These are phyloP conservation scores for Neostapfia colusana DNA, from an alignment of 176 grass and related monocot genomes.

Conservation along the genomic window DNA sequence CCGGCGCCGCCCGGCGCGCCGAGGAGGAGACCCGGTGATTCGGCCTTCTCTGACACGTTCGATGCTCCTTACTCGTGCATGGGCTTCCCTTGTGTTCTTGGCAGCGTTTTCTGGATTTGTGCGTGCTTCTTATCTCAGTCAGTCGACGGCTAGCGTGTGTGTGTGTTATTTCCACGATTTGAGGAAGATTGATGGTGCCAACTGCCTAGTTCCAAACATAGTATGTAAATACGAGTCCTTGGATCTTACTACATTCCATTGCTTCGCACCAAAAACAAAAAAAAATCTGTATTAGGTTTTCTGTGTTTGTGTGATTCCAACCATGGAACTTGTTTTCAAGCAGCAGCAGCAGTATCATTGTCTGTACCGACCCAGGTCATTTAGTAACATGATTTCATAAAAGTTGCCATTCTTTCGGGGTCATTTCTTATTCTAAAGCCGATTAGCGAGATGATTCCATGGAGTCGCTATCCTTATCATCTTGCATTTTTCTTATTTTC, in stretches of 20 bases:
- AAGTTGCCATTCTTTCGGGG: slow-evolving; percentile 6
- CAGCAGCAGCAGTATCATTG: not conserved
- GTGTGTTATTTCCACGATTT: not conserved
- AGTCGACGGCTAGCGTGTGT: not conserved
- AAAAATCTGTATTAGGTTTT: slow-evolving; percentile 9
- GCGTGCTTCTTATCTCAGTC: not conserved
- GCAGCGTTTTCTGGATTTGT: not conserved
- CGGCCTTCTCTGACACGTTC: slow-evolving; percentile 10
- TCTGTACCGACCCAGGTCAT: slow-evolving; percentile 18
- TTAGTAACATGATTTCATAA: slow-evolving; percentile 16
- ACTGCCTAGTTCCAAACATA: slow-evolving; percentile 9
- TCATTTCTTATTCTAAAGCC: not conserved
- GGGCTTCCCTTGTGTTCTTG: slow-evolving; percentile 2
- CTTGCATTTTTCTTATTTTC: not conserved
- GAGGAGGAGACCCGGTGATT: slow-evolving; percentile 62
- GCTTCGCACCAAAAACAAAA: not conserved
- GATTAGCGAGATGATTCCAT: not conserved
- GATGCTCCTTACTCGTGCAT: not conserved
- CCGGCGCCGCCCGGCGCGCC: slow-evolving; percentile 39
- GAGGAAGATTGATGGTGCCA: slow-evolving; percentile 13
- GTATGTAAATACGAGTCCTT: slow-evolving; percentile 36
- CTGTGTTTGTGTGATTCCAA: slow-evolving; percentile 1
- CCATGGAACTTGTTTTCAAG: slow-evolving; percentile 25
- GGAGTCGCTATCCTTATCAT: not conserved
- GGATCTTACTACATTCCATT: not conserved